Conservation (phyloP, 192 early-diverging fungal species). For the Mortierella alpina region DNA sequence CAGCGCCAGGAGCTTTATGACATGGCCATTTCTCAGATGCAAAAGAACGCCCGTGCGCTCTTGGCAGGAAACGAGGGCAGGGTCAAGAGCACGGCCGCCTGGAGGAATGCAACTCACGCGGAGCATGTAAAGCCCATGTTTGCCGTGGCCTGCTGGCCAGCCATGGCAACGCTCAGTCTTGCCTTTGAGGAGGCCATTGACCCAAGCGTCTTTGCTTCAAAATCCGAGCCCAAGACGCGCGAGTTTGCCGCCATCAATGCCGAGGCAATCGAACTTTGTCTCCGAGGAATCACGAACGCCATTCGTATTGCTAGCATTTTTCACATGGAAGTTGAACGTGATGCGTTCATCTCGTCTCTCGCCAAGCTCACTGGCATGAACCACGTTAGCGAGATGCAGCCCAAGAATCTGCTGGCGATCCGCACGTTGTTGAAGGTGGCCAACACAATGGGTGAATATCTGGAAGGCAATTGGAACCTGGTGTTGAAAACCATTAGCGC, state of each 20-base stretch:
- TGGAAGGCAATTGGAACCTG: slow-evolving; percentile 80
- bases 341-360: slow-evolving; percentile 92
- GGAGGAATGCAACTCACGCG: slow-evolving; percentile 76
- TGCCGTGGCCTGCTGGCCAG: slow-evolving; percentile 86
- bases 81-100: slow-evolving; percentile 58
- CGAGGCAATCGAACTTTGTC: slow-evolving; percentile 77
- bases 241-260: slow-evolving; percentile 57
- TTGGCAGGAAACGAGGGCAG: slow-evolving; percentile 65
- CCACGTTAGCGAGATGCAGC: slow-evolving; percentile 84
- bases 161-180: slow-evolving; percentile 82
- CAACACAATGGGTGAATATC: slow-evolving; percentile 69
- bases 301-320: slow-evolving; percentile 86
- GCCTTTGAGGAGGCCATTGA: slow-evolving; percentile 88
- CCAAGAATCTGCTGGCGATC: slow-evolving; percentile 93
- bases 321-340: slow-evolving; percentile 89
- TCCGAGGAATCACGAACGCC: slow-evolving; percentile 81
- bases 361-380: slow-evolving; percentile 88
- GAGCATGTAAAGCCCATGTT: slow-evolving; percentile 96
- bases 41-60: slow-evolving; percentile 75
- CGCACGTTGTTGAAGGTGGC: slow-evolving; percentile 84
- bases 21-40: slow-evolving; percentile 74
- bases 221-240: slow-evolving; percentile 43
- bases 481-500: slow-evolving; percentile 86
- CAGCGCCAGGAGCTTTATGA: slow-evolving; percentile 71
- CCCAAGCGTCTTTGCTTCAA: slow-evolving; percentile 49